Evolutionary conservation across 208 protist species (phyloP).

Genomic region (Leishmania turanica): DNA sequence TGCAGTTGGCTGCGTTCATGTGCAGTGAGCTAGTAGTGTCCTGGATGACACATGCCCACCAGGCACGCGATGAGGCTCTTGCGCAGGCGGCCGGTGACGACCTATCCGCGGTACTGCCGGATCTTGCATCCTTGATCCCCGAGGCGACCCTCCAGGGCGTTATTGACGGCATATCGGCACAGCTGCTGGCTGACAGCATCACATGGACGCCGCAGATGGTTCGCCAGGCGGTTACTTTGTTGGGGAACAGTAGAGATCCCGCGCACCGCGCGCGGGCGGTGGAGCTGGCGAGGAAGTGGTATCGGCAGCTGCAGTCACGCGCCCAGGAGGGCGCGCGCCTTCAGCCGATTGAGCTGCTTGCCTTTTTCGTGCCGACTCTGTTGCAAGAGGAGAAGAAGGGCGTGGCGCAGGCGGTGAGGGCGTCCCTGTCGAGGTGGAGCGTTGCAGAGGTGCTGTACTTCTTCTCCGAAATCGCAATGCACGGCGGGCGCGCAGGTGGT

Average conservation of each 20-base stretch:
- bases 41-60: background rate
- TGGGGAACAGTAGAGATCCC: conserved; percentile 19
- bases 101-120: background rate
- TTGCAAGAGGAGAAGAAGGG: conserved; percentile 29
- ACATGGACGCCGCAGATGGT: conserved; percentile 26
- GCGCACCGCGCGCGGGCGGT: conserved; percentile 10
- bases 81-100: background rate
- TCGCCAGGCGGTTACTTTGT: conserved; percentile 1
- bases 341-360: conserved; percentile 24
- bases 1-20: background rate
- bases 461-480: conserved; percentile 14
- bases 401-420: conserved; percentile 18
- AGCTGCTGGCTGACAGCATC: conserved; percentile 7
- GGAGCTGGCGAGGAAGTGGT: conserved; percentile 24
- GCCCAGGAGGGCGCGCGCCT: conserved; percentile 14
- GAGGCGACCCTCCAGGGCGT: conserved; percentile 1
- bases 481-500: conserved; percentile 18
- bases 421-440: conserved; percentile 28
- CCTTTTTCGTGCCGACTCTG: conserved; percentile 27
- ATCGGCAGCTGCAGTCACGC: conserved; percentile 22
- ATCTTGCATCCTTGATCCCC: conserved; percentile 4
- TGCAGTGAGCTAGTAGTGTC: conserved; percentile 9
- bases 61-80: background rate
- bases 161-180: background rate
- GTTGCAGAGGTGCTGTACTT: conserved; percentile 39